These are phyloP conservation scores for Lithocarpus polystachyus DNA, from an alignment of 306 rosid genomes.

Conservation along the genomic window DNA sequence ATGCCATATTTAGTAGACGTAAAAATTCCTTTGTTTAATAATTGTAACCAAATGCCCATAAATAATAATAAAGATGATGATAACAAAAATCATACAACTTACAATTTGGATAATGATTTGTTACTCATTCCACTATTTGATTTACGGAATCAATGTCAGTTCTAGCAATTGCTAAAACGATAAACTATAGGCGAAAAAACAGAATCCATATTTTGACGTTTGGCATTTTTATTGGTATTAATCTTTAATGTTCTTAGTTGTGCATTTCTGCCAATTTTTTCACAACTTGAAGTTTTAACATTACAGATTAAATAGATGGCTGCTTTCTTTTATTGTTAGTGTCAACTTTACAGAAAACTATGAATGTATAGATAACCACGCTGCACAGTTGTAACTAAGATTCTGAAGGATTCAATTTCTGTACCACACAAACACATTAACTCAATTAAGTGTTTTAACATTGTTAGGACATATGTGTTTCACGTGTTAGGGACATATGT, in stretches of 20 bases:
- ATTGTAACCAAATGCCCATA: neutral
- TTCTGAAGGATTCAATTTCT: neutral
- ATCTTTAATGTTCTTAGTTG: neutral
- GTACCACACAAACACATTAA: neutral
- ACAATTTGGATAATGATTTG: too few species aligned
- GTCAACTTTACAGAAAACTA: too few species aligned
- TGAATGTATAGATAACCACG: too few species aligned
- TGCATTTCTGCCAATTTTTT: neutral
- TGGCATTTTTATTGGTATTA: neutral
- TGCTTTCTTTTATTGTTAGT: too few species aligned
- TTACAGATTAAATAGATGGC: too few species aligned
- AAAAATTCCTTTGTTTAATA: neutral
- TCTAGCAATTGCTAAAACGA: neutral
- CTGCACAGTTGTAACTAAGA: neutral
- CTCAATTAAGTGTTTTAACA: neutral
- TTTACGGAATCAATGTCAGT: neutral
- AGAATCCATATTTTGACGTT: neutral
- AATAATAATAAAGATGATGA: neutral
- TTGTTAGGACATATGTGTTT: too few species aligned
- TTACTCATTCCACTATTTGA: neutral
- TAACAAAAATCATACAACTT: too few species aligned
- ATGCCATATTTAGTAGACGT: too few species aligned
- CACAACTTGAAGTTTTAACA: neutral
- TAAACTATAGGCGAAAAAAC: neutral
- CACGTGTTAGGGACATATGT: too few species aligned